Conservation (phyloP, 495 filamentous ascomycete species). For the Astrothelium subdiscretum region DNA sequence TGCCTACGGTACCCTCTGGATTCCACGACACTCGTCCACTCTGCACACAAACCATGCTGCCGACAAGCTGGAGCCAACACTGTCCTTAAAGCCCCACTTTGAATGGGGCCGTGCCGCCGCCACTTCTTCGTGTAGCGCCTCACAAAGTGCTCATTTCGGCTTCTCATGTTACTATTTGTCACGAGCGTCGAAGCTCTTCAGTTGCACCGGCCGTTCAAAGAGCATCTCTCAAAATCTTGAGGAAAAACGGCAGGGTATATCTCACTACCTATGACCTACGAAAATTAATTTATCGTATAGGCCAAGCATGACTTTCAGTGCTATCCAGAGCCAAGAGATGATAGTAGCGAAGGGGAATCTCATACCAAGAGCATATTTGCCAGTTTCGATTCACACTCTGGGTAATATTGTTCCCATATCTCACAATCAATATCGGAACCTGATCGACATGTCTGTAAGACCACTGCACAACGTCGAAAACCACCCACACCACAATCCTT, state of each 20-base stretch:
- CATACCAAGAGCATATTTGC: not conserved
- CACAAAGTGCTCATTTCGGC: not conserved
- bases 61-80: not conserved
- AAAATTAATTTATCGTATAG: not conserved
- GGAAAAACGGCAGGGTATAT: too few relatives aligned
- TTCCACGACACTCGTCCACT: too few relatives aligned
- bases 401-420: not conserved
- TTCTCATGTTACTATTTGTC: not conserved
- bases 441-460: not conserved
- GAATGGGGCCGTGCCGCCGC: too few relatives aligned
- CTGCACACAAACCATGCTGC: not conserved
- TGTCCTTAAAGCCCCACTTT: not conserved
- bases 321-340: not conserved
- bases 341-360: not conserved
- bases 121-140: not conserved
- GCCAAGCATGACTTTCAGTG: not conserved
- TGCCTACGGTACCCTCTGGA: too few relatives aligned
- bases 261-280: too few relatives aligned
- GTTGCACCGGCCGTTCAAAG: not conserved
- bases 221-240: too few relatives aligned
- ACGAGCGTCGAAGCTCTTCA: not conserved
- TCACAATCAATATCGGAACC: not conserved
- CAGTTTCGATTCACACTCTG: not conserved
- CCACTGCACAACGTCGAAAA: not conserved
- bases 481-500: not conserved